A percentile compares a stretch with the other conserved stretches of the same genome.
Evolutionary conservation across 2,329 filamentous ascomycete species (phyloP).

Genomic region (Alternaria consortialis): DNA sequence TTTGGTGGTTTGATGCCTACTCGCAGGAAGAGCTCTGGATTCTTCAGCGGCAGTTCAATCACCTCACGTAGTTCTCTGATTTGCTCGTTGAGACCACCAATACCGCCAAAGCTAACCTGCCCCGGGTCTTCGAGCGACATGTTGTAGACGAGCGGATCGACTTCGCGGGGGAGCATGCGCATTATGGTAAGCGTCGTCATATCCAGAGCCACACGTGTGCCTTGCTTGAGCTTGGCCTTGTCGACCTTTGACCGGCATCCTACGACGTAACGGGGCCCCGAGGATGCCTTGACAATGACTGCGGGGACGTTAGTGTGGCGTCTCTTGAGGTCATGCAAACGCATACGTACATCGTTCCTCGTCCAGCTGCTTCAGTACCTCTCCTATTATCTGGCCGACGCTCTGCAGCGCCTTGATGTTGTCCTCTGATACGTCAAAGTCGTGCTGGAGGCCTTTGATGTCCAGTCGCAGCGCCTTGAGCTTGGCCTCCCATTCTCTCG

Average conservation of each 20-base stretch:
- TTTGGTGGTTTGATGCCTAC: constrained; percentile 99
- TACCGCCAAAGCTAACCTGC: constrained; percentile 96
- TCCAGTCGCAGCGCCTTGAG: constrained; percentile 92
- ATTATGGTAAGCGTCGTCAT: constrained; percentile 99
- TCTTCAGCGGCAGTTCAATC: constrained; percentile 97
- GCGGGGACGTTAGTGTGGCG: constrained; percentile 26
- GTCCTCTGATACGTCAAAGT: constrained; percentile 96
- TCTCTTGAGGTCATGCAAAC: neutral
- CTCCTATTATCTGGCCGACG: constrained; percentile 98
- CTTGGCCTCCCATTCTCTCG: constrained; percentile 98
- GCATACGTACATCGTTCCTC: constrained; percentile 88
- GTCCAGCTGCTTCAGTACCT: constrained; percentile 98
- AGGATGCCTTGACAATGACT: constrained; percentile 99
- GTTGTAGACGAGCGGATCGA: constrained; percentile 98
- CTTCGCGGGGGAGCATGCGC: constrained; percentile 98
- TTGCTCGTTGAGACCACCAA: constrained; percentile 97
- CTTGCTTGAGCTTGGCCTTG: constrained; percentile 96
- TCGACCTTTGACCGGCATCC: constrained; percentile 98
- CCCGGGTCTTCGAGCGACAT: constrained; percentile 99
- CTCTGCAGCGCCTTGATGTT: constrained; percentile 99
- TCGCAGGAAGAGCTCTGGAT: constrained; percentile 94
- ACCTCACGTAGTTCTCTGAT: constrained; percentile 97
- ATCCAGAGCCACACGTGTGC: constrained; percentile 94
- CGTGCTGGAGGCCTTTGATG: constrained; percentile 93
- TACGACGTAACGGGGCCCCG: constrained; percentile 95